phyloP scores from a whole-genome alignment of 441 rosid species.

The Adansonia madagascariensis region DNA sequence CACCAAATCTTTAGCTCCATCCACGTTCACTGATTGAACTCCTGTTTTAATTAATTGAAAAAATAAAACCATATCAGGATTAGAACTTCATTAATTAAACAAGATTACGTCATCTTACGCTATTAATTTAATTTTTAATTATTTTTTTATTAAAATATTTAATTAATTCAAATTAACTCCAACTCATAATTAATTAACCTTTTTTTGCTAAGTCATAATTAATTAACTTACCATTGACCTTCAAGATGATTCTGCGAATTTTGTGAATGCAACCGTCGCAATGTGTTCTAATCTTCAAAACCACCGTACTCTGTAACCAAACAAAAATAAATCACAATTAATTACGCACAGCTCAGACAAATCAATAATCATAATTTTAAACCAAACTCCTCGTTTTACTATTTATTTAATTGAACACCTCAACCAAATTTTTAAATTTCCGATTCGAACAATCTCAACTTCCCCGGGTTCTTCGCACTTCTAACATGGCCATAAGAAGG shows the following conservation, averaged over 20 bases:
- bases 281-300: slow-evolving; percentile 68
- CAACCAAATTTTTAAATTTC: background rate
- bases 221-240: slow-evolving; percentile 52
- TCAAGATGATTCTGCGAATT: slow-evolving; percentile 55
- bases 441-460: slow-evolving; percentile 18
- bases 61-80: slow-evolving; percentile 14
- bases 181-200: background rate
- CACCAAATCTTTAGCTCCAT: slow-evolving; percentile 65
- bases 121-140: slow-evolving; percentile 12
- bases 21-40: slow-evolving; percentile 56
- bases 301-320: slow-evolving; percentile 66
- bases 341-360: slow-evolving; percentile 7
- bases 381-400: background rate
- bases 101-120: background rate
- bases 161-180: too few species aligned
- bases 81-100: background rate
- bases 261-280: slow-evolving; percentile 82
- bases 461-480: slow-evolving; percentile 20
- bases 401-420: background rate
- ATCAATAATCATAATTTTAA: slow-evolving; percentile 2
- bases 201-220: background rate
- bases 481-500: slow-evolving; percentile 29
- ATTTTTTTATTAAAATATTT: too few species aligned
- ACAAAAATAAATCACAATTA: slow-evolving; percentile 19
- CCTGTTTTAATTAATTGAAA: slow-evolving; percentile 45